Evolutionary conservation across 202 grass and related monocot species (phyloP).

Genomic region (Setaria italica): DNA sequence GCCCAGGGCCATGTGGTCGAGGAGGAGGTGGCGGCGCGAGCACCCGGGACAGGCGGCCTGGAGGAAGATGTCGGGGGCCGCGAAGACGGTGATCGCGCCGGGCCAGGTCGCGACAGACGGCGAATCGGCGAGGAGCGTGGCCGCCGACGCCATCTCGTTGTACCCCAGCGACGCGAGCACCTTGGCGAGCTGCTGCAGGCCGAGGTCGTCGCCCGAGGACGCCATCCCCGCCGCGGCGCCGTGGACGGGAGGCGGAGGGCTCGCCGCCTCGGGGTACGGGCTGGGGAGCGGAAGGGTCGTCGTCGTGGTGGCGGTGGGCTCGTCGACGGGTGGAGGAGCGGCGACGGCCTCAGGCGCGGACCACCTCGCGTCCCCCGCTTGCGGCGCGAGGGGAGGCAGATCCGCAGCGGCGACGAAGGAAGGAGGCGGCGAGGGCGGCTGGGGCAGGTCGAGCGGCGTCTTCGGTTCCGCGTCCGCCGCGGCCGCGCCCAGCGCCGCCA

Average conservation of each 20-base stretch:
- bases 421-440: conserved; percentile 22
- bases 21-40: conserved; percentile 56
- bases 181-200: conserved; percentile 54
- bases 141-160: conserved; percentile 70
- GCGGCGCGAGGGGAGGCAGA: not conserved
- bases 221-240: not conserved
- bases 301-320: conserved; percentile 9
- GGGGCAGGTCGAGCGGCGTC: not conserved
- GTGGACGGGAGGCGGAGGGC: conserved; percentile 3
- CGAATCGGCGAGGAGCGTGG: conserved; percentile 48
- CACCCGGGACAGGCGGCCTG: conserved; percentile 63
- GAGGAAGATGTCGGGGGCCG: conserved; percentile 63
- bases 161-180: conserved; percentile 76
- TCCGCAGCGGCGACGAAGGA: not conserved
- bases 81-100: conserved; percentile 70
- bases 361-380: not conserved
- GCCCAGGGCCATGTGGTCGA: conserved; percentile 72
- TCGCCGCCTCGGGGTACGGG: not conserved
- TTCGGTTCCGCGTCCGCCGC: not conserved
- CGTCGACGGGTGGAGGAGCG: conserved; percentile 12
- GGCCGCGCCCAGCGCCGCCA: conserved; percentile 25
- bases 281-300: conserved; percentile 16
- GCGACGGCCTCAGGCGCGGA: not conserved
- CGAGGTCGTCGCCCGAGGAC: conserved; percentile 18
- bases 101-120: conserved; percentile 51